Base-by-base conservation (phyloP, 352 stramenopile genomes). In the Blastocystis sp. region DNA sequence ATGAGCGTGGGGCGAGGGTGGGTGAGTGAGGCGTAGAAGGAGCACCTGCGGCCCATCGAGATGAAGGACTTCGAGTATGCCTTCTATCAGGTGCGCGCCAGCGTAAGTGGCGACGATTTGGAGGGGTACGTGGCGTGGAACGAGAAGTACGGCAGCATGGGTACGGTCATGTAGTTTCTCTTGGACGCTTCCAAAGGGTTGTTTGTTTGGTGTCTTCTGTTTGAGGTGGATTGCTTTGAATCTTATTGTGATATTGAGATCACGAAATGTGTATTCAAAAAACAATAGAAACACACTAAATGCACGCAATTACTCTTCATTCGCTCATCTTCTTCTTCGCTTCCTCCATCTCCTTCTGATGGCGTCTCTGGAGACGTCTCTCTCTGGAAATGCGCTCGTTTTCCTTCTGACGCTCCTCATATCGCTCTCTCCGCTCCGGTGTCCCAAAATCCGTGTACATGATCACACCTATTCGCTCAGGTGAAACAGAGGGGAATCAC, bases 1-100 rank as follows among this genome's bases (percentile, higher is more conserved):
- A 96, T 98, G 90, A 92, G 95, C 70, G 91, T 93, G 1, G 21
- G 64, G 42, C 19, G 61, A 40, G 40, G 9, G 1, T 0, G 28
- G 24, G 3, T 14, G 3, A 52, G 48, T 79, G 3, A n/a, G 17
- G 0, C 3, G 10, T 81, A 81, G 71, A 45, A n/a, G 34, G 64
- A 45, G 28, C 93, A 95, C 14, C 91, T 99, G 43, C 95, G 96
- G 34, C 92, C 96, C 2, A 98, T 99, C 88, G 93, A 91, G 34
- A 93, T 95, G 62, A 93, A 95, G 43, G 95, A 99, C 90, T 99
- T 98, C 89, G 92, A 94, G n/a, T 91, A 93, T 64, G 94, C 96
- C 19, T 91, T 98, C 19, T 93, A 92, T 1, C 91, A 95, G 90
- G 97, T 97, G 64, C 95, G 94, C 62, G 96, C 96, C 21, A 98